Evolutionary conservation across 371 early-diverging fungal species (phyloP), one percentile per base, ranked within the genome.

Genomic region (Entomophthora muscae): DNA sequence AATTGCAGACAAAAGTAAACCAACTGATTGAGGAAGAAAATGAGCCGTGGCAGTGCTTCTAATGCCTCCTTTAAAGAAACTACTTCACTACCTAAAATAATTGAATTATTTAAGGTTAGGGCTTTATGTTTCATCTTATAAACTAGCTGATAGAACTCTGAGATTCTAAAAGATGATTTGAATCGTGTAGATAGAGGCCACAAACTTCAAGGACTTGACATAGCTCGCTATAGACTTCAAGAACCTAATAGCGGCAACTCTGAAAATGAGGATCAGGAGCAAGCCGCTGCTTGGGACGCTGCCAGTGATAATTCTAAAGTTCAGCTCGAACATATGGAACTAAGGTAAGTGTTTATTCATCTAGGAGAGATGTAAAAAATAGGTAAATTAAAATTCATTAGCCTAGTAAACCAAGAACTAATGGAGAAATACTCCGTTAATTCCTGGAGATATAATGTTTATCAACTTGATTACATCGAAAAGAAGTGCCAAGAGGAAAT

Each of bases 291-390:
- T 42, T 55, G 55, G 55, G 27, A 55, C 3, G n/a, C 55, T n/a
- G 55, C 55, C 7, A 10, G 24, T 10, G 55, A 55, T 55, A 55
- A 55, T 26, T 55, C 55, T 10, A 55, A 55, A 55, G 55, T 27
- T 55, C 55, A 55, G 27, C 27, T 55, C 7, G 55, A 55, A 55
- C 55, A 55, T 55, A 55, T 55, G 55, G 55, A 55, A 55, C 21
- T 55, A 27, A 55, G 55, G 55, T 55, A 55, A 55, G 24, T 17
- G n/a, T 23, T 23, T 55, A 10, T n/a, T n/a, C n/a, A n/a, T n/a
- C n/a, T 23, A 24, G 3, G 21, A 5, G 3, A 10, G n/a, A 55
- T n/a, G 12, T 10, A 17, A 24, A 5, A 55, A 24, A 27, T 23
- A 26, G 10, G 3, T 55, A 55, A 17, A 10, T 23, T 55, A 5